Evolutionary conservation across 2,329 filamentous ascomycete species (phyloP), one percentile per base, ranked within the genome.

Genomic region (Chrysoporthe puriensis): DNA sequence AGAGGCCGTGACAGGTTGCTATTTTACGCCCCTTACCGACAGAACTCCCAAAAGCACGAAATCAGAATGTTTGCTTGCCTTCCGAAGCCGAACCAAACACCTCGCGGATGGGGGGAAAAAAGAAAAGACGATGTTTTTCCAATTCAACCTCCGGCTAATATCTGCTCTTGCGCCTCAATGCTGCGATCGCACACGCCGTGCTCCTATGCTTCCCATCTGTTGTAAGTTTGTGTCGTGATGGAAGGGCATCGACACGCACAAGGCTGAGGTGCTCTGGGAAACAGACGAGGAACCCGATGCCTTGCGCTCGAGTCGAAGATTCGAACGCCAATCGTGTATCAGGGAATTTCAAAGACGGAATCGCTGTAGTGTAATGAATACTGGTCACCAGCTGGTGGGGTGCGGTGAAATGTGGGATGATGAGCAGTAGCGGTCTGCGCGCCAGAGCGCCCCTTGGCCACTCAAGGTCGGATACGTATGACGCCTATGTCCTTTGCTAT

Each of bases 41-140:
- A 54, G 13, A 54, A 54, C 50, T 21, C 50, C 50, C 13, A 5
- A 52, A 32, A 54, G n/a, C 50, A 32, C 11, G 26, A 8, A 54
- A 54, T 34, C 50, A 54, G 50, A 18, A 54, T 54, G 13, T 54
- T 54, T 54, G 13, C 32, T 54, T 54, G 50, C 50, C 48, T 52
- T 52, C 26, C 48, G 26, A 52, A 52, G 48, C 48, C 50, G 4
- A 54, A 26, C 50, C 50, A 54, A 54, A 54, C 50, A 54, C 50
- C 50, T 54, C 21, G 50, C 50, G 26, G 16, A 32, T 54, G 50
- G 50, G 50, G 50, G 32, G 9, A 16, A 60, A 4, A 18, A 59
- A 26, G 43, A 59, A 14, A 58, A 44, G 26, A 44, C n/a, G 9
- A 21, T n/a, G 50, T n/a, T 26, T 26, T 26, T 26, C 50, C n/a